Base-by-base conservation (phyloP, 805 yeast species). In the Jamesozyma jinghongensis region DNA sequence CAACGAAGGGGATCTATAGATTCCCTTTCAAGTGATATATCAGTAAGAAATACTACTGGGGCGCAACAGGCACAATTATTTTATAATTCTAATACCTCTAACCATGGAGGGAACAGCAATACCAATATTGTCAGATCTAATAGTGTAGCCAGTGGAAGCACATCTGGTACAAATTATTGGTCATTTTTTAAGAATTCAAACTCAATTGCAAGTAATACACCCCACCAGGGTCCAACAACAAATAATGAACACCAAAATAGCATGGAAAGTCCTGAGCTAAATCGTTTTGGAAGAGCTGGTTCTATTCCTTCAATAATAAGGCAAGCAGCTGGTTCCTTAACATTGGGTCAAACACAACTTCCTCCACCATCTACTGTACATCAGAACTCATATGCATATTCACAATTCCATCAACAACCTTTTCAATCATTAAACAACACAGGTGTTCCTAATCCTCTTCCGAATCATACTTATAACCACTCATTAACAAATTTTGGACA, bases 1-100 rank as follows among this genome's bases (percentile, higher is more conserved):
- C 59, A 57, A 36, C 44, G 59, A 30, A 50, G 61, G 19, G 54
- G 53, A n/a, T 60, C 65, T 3, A 43, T 59, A 1, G 63, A 57
- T 36, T 60, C 63, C 3, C 22, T 56, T 31, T 45, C 51, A 2
- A 59, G 63, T 35, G 59, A 59, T 40, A 41, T 48, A 13, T 58
- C 63, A 8, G 45, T 47, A n/a, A 48, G 51, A 33, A 44, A 45
- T 27, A 20, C 48, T 14, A 10, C 20, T 10, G 19, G 17, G 4
- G 17, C 43, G 30, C 41, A 43, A 3, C 50, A 49, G 32, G 56
- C 51, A 17, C 54, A 50, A 31, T 32, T 53, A 32, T 37, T 49
- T 25, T 51, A 49, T 27, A 28, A 33, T 26, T 19, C 27, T 27
- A 33, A 19, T 28, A 19, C 27, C 5, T 13, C 19, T n/a, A 42